Evolutionary conservation across 345 rosid species (phyloP), one percentile per base, ranked within the genome.

Genomic region (Corchorus olitorius): DNA sequence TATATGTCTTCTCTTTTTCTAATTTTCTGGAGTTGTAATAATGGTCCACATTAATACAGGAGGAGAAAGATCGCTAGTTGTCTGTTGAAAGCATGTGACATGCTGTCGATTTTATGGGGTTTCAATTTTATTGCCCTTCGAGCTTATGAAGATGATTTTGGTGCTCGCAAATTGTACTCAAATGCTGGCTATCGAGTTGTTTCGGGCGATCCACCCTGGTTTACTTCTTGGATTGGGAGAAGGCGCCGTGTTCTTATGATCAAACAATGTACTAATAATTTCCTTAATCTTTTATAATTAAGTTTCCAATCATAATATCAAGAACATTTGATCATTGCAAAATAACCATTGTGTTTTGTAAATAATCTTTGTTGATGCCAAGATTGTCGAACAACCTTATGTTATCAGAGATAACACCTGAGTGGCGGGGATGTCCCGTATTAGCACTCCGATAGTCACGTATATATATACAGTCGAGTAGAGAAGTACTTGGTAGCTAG

Each of bases 141-240:
- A 75, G 98, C 91, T 60, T 92, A 92, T 2, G 97, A 90, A 83
- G 98, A 95, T 70, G 97, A 93, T 41, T 16, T 78, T 14, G 97
- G 89, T 13, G 98, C 99, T 70, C 86, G 87, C 11, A 85, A 65
- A 22, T 39, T 92, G 74, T 95, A 93, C 70, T 41, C 88, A 0
- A 92, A 89, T n/a, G 96, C 94, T 0, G 99, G 99, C 27, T 93
- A 95, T 80, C 65, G 3, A 20, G 88, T 88, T 1, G 85, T 85
- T 59, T 87, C 90, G 0, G 62, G 82, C 15, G 97, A 95, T 68
- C 93, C 93, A 0, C 83, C 62, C 0, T 95, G 97, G 97, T 10
- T 87, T 35, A 84, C 87, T 11, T 73, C 90, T 65, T 92, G 91
- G 97, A 87, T 93, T 0, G 98, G 99, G 13, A 85, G 87, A 80